Percentiles rank a stretch among this genome's conserved stretches.
phyloP scores from a whole-genome alignment of 805 yeast species.

The Pichia occidentalis region DNA sequence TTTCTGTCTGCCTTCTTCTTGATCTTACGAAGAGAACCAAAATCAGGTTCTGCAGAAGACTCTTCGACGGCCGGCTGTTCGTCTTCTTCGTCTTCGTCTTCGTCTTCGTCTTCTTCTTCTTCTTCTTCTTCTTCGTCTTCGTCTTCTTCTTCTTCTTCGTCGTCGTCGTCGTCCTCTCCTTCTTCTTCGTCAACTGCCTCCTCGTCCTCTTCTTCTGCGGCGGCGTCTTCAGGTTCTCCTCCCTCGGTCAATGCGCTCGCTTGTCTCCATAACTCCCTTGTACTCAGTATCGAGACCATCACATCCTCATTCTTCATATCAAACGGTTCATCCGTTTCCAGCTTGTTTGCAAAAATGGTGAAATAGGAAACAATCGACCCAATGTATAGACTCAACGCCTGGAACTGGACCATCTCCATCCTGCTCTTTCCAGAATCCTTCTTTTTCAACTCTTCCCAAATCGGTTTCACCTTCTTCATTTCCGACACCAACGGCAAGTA shows the following conservation, averaged over 20 bases:
- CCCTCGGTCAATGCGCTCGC: constrained; percentile 38
- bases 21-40: constrained; percentile 35
- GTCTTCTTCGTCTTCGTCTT: constrained; percentile 21
- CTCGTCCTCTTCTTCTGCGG: constrained; percentile 22
- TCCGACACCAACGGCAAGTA: constrained; percentile 72
- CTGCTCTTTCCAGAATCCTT: constrained; percentile 25
- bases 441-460: constrained; percentile 34
- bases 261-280: constrained; percentile 87
- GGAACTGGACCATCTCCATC: constrained; percentile 43
- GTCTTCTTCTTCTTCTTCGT: constrained; percentile 11
- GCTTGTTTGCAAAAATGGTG: constrained; percentile 58
- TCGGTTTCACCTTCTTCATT: constrained; percentile 36
- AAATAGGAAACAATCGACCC: constrained; percentile 76
- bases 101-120: constrained; percentile 22
- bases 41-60: constrained; percentile 5
- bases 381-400: constrained; percentile 72
- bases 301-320: constrained; percentile 81
- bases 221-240: constrained; percentile 14
- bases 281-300: constrained; percentile 76
- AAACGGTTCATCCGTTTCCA: constrained; percentile 42
- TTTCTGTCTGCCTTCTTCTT: constrained; percentile 30
- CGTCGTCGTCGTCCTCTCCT: constrained; percentile 16
- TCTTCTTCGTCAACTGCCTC: constrained; percentile 23
- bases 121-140: constrained; percentile 19
- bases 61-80: constrained; percentile 4